Evolutionary conservation across 2,329 filamentous ascomycete genomes (phyloP).

Genomic region (Monosporascus sp.): DNA sequence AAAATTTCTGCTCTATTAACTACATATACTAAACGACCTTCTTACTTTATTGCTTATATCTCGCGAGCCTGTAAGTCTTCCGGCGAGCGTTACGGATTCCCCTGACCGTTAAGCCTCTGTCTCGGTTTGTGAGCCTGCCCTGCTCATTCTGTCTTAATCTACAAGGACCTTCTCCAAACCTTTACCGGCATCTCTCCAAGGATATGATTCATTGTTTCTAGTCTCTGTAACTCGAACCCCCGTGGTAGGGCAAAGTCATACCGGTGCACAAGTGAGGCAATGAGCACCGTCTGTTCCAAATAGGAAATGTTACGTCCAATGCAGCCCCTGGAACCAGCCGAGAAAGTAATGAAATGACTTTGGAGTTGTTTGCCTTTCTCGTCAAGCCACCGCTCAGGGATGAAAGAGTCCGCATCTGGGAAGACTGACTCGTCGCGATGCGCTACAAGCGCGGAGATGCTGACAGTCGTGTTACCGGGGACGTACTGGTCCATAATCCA

Average conservation of each 20-base stretch:
- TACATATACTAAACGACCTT: no score
- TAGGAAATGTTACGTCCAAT: conserved; percentile 30
- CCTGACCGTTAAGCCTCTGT: not conserved
- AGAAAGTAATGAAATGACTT: conserved; percentile 34
- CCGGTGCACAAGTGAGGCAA: conserved; percentile 36
- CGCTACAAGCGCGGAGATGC: conserved; percentile 34
- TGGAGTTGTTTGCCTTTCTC: conserved; percentile 33
- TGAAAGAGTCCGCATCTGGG: conserved; percentile 30
- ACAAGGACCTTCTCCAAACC: conserved; percentile 15
- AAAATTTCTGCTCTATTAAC: no score
- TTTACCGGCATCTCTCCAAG: conserved; percentile 21
- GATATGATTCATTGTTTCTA: conserved; percentile 21
- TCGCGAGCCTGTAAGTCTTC: no score
- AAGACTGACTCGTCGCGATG: conserved; percentile 33
- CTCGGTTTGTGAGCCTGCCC: not conserved
- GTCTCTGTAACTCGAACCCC: conserved; percentile 21
- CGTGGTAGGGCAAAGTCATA: conserved; percentile 33
- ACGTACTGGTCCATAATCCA: conserved; percentile 39
- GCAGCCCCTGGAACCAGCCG: conserved; percentile 16
- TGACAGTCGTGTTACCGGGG: conserved; percentile 37
- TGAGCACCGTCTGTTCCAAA: conserved; percentile 39
- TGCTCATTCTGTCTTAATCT: not conserved
- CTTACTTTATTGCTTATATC: no score
- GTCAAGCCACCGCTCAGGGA: conserved; percentile 36
- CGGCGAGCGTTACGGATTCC: no score